These are phyloP conservation scores for Umbilicaria muhlenbergii DNA, from an alignment of 495 filamentous ascomycete genomes.

Conservation along the genomic window DNA sequence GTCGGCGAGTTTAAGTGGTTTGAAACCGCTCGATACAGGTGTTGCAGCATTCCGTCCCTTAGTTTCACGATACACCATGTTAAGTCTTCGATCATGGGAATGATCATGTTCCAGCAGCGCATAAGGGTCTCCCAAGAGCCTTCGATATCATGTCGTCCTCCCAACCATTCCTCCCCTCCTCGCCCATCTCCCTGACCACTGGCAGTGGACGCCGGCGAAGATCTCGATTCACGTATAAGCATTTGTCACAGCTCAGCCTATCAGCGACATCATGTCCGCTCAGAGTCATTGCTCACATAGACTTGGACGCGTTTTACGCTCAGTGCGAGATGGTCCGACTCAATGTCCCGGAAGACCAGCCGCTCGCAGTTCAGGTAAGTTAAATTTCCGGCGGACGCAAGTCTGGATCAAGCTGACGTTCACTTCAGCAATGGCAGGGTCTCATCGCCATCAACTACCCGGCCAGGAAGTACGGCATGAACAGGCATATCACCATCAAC, in stretches of 20 bases:
- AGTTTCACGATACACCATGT: no score
- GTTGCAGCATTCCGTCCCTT: no score
- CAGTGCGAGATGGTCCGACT: conserved; percentile 90
- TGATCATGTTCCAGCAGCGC: no score
- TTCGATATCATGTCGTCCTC: conserved; percentile 22
- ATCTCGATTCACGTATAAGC: conserved; percentile 71
- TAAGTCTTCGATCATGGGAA: no score
- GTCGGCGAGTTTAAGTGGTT: no score
- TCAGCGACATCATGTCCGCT: conserved; percentile 61
- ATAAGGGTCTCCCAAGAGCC: neutral
- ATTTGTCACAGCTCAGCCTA: conserved; percentile 58
- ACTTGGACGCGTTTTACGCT: conserved; percentile 96
- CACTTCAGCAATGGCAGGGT: conserved; percentile 38
- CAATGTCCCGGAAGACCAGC: conserved; percentile 52
- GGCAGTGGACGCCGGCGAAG: conserved; percentile 21
- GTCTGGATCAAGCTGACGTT: neutral
- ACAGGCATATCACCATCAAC: conserved; percentile 49
- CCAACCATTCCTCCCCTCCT: conserved; percentile 25
- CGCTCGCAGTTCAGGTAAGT: conserved; percentile 74
- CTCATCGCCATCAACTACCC: conserved; percentile 96
- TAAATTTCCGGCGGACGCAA: neutral
- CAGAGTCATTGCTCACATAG: conserved; percentile 78
- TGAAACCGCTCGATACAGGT: no score
- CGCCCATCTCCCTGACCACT: conserved; percentile 17
- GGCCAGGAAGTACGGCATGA: conserved; percentile 64